Conservation (phyloP, 2,329 filamentous ascomycete species). For the Talaromyces atroroseus region DNA sequence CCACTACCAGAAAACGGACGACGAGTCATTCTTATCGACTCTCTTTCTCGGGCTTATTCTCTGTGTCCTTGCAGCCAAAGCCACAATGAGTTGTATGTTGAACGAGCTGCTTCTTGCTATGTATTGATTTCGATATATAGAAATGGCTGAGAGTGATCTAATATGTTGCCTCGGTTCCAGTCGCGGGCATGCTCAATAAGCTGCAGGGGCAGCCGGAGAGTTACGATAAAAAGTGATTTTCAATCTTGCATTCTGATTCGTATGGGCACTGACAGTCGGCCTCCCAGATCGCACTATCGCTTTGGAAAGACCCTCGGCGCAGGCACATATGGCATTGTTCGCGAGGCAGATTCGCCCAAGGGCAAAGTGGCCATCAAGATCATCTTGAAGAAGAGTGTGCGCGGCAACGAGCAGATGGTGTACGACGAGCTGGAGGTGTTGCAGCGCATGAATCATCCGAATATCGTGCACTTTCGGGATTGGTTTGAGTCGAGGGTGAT, state of each 20-base stretch:
- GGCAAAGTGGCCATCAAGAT: constrained; percentile 97
- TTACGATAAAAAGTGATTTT: constrained; percentile 87
- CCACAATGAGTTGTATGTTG: neutral
- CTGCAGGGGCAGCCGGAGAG: constrained; percentile 94
- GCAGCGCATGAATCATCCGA: constrained; percentile 81
- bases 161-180: constrained; percentile 41
- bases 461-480: constrained; percentile 96
- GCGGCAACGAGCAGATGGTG: constrained; percentile 97
- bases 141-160: neutral
- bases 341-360: constrained; percentile 78
- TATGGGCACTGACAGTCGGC: constrained; percentile 8
- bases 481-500: constrained; percentile 95
- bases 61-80: neutral
- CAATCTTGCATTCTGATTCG: neutral
- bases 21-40: neutral
- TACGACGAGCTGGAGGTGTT: constrained; percentile 95
- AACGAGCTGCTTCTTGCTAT: too few relatives aligned
- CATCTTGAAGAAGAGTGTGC: constrained; percentile 98
- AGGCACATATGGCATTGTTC: constrained; percentile 96
- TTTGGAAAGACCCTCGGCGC: constrained; percentile 93
- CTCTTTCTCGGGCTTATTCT: neutral
- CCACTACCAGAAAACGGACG: neutral
- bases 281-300: constrained; percentile 71
- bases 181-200: constrained; percentile 88
- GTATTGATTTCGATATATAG: neutral